phyloP scores from a whole-genome alignment of 2,329 filamentous ascomycete genomes.

The Fusarium neocosmosporiellum region DNA sequence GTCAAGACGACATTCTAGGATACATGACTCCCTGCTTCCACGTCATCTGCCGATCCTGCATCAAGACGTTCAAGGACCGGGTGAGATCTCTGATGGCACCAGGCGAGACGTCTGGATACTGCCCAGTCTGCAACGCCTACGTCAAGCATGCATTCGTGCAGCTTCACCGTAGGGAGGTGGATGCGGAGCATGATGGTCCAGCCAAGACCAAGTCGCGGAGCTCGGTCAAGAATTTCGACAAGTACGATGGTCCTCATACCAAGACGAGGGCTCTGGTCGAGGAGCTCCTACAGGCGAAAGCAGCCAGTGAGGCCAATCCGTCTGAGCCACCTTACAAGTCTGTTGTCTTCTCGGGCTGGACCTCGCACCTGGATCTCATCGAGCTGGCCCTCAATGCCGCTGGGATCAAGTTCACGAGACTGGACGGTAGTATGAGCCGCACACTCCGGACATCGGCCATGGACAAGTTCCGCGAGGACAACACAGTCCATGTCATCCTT shows the following conservation, averaged over 20 bases:
- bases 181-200: conserved; percentile 66
- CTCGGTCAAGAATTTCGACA: conserved; percentile 68
- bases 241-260: conserved; percentile 88
- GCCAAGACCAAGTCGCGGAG: conserved; percentile 48
- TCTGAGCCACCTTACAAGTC: conserved; percentile 85
- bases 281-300: conserved; percentile 74
- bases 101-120: conserved; percentile 62
- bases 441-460: conserved; percentile 79
- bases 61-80: conserved; percentile 67
- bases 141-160: conserved; percentile 74
- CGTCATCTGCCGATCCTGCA: conserved; percentile 81
- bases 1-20: conserved; percentile 74
- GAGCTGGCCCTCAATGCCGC: conserved; percentile 79
- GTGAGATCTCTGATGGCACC: conserved; percentile 54
- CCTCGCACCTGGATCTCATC: conserved; percentile 91
- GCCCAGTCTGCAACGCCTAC: conserved; percentile 74
- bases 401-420: conserved; percentile 77
- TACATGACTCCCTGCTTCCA: conserved; percentile 91
- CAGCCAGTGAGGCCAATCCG: conserved; percentile 69
- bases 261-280: conserved; percentile 87
- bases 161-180: conserved; percentile 72
- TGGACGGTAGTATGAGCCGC: conserved; percentile 91
- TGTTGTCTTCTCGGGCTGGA: conserved; percentile 97
- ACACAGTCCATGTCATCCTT: conserved; percentile 80
- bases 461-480: conserved; percentile 79